Evolutionary conservation across 1,284 basidiomycete species (phyloP).

Genomic region (Porogramme epimiltina): DNA sequence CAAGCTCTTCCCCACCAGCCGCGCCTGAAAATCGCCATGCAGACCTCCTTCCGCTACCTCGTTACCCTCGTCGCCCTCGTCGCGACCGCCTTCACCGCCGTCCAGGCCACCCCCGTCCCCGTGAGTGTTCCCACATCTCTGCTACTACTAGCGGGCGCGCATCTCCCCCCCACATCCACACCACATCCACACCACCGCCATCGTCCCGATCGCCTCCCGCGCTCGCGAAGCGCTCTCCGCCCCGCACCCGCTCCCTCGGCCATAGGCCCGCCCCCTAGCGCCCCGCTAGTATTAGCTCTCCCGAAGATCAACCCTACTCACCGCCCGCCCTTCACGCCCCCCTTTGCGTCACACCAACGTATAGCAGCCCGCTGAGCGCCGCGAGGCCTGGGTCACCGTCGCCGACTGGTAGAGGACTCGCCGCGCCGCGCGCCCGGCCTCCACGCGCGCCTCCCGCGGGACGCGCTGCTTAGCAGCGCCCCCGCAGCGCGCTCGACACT

Average conservation of each 20-base stretch:
- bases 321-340: not conserved
- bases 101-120: constrained; percentile 18
- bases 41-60: constrained; percentile 17
- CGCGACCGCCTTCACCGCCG: constrained; percentile 16
- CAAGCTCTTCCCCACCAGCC: not conserved
- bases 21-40: constrained; percentile 10
- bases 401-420: constrained; percentile 24
- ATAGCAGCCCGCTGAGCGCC: constrained; percentile 20
- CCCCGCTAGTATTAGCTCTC: too few species aligned
- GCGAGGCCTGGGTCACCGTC: constrained; percentile 21
- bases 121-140: constrained; percentile 3
- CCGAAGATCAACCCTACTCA: not conserved
- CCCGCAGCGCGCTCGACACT: not conserved
- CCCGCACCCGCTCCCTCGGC: too few species aligned
- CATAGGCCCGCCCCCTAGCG: too few species aligned
- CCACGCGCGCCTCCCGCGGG: not conserved
- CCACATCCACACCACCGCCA: too few species aligned
- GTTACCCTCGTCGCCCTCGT: constrained; percentile 18
- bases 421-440: not conserved
- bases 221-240: too few species aligned
- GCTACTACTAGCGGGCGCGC: not conserved
- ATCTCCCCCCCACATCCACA: too few species aligned
- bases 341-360: not conserved
- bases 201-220: not conserved
- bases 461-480: not conserved